These are phyloP conservation scores for Terana coerulea DNA, from an alignment of 768 basidiomycete genomes.

Conservation along the genomic window DNA sequence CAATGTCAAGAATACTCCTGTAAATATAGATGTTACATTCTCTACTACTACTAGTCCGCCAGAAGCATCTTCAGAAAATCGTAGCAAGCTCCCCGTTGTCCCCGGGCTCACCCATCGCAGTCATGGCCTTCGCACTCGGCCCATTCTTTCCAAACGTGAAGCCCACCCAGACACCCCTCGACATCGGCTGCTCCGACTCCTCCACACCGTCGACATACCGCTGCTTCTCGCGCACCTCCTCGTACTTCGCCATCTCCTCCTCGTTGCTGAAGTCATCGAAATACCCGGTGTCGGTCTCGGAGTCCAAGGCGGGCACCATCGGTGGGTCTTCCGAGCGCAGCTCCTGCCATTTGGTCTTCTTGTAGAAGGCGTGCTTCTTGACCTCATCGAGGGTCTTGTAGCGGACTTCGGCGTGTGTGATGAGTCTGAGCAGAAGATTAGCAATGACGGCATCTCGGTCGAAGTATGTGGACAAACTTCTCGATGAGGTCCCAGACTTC, in stretches of 20 bases:
- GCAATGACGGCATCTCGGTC: background rate
- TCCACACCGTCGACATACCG: constrained; percentile 86
- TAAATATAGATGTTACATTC: no score
- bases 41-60: background rate
- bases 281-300: constrained; percentile 92
- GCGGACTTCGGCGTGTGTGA: constrained; percentile 81
- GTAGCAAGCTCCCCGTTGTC: constrained; percentile 31
- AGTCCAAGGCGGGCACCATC: constrained; percentile 92
- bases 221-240: constrained; percentile 97
- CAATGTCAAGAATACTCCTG: no score
- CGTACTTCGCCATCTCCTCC: constrained; percentile 98
- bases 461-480: constrained; percentile 54
- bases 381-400: constrained; percentile 73
- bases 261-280: constrained; percentile 86
- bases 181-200: constrained; percentile 76
- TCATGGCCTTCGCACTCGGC: constrained; percentile 47
- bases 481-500: constrained; percentile 93
- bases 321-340: constrained; percentile 77
- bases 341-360: constrained; percentile 68
- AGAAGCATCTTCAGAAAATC: constrained; percentile 26
- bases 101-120: constrained; percentile 19
- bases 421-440: constrained; percentile 50
- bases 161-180: constrained; percentile 84
- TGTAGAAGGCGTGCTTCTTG: constrained; percentile 80
- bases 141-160: constrained; percentile 92